These are phyloP conservation scores for Suillus discolor DNA, from an alignment of 768 basidiomycete species.

Conservation along the genomic window DNA sequence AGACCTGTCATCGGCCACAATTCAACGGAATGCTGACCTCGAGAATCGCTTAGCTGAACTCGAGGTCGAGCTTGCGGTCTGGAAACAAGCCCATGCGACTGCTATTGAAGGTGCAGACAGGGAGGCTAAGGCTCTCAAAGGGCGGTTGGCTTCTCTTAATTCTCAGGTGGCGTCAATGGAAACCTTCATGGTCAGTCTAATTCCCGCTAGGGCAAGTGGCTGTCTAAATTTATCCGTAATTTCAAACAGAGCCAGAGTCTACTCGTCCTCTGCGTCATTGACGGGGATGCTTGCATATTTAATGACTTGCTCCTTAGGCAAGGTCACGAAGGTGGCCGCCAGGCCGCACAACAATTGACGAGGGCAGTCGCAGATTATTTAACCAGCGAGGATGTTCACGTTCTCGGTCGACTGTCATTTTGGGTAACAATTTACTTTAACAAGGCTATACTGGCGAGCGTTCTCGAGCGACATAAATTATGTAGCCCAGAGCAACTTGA, in stretches of 20 bases:
- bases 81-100: constrained; percentile 71
- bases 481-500: constrained; percentile 70
- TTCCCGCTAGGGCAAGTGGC: neutral
- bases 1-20: constrained; percentile 67
- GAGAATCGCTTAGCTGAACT: constrained; percentile 67
- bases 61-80: constrained; percentile 67
- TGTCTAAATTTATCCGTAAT: constrained; percentile 3
- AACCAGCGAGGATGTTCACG: constrained; percentile 59
- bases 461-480: constrained; percentile 51
- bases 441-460: constrained; percentile 54
- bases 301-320: constrained; percentile 56
- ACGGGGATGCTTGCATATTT: constrained; percentile 74
- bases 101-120: constrained; percentile 64
- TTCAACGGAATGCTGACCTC: constrained; percentile 64
- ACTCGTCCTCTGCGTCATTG: constrained; percentile 73
- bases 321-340: constrained; percentile 66
- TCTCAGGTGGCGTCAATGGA: constrained; percentile 63
- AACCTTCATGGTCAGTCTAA: constrained; percentile 43
- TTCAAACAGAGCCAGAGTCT: constrained; percentile 57
- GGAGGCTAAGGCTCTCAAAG: constrained; percentile 67
- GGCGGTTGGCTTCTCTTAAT: constrained; percentile 65
- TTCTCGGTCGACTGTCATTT: constrained; percentile 68
- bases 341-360: constrained; percentile 64
- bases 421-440: constrained; percentile 78
- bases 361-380: constrained; percentile 71